These are phyloP conservation scores for Panicum virgatum DNA, from an alignment of 202 grass and related monocot species.

Conservation along the genomic window DNA sequence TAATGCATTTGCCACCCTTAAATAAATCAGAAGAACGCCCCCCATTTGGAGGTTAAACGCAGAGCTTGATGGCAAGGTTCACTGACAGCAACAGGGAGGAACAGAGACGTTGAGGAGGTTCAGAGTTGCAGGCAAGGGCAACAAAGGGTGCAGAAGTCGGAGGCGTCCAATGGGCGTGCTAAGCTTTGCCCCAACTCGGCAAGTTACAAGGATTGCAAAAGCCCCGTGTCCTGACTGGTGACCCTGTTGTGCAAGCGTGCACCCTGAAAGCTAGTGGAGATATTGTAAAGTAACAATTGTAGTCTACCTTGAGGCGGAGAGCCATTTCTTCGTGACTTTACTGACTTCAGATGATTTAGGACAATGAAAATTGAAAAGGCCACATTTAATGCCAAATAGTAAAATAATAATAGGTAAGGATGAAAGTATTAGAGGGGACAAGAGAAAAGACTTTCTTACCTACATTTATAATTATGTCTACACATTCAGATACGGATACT, in stretches of 20 bases:
- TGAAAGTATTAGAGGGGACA: background rate
- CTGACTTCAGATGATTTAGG: background rate
- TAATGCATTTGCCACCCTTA: background rate
- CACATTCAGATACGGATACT: too few relatives aligned
- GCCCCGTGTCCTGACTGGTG: background rate
- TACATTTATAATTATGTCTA: too few relatives aligned
- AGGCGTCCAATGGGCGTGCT: background rate
- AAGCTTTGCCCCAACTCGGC: slow-evolving; percentile 3
- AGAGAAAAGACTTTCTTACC: too few relatives aligned
- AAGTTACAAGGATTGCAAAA: background rate
- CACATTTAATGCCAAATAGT: background rate
- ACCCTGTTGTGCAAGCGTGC: background rate
- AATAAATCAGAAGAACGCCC: too few relatives aligned
- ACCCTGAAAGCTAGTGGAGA: background rate
- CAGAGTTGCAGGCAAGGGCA: slow-evolving; percentile 11
- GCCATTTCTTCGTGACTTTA: background rate
- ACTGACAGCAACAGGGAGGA: background rate
- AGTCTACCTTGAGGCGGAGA: background rate
- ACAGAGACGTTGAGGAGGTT: background rate
- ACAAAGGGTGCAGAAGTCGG: background rate
- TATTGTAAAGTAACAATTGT: too few relatives aligned
- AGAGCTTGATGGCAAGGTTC: background rate
- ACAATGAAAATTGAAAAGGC: background rate
- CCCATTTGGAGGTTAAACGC: background rate
- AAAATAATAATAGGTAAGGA: background rate